Conservation (phyloP, 2,329 filamentous ascomycete species). For the Aspergillus sp. region DNA sequence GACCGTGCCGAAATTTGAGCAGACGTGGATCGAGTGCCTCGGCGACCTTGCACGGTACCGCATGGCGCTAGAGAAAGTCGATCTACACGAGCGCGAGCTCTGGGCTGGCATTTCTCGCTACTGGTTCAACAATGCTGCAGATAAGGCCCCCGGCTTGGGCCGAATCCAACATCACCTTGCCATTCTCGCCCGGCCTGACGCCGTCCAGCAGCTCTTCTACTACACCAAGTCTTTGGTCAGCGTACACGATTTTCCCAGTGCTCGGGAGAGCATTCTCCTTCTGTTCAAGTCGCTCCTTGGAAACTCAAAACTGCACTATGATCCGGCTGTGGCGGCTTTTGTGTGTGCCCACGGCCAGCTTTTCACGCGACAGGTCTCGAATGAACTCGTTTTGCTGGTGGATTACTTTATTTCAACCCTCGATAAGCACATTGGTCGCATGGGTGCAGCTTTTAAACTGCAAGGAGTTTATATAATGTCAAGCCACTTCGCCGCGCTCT, state of each 20-base stretch:
- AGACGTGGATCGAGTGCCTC: slow-evolving; percentile 89
- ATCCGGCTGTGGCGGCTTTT: slow-evolving; percentile 39
- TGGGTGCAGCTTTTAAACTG: slow-evolving; percentile 42
- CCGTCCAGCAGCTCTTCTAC: slow-evolving; percentile 50
- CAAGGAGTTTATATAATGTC: slow-evolving; percentile 47
- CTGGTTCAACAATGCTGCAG: slow-evolving; percentile 79
- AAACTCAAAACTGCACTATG: slow-evolving; percentile 23
- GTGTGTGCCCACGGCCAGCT: slow-evolving; percentile 46
- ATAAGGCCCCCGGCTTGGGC: slow-evolving; percentile 64
- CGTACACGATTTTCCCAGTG: slow-evolving; percentile 46
- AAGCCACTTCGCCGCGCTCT: slow-evolving; percentile 46
- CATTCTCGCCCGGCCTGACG: slow-evolving; percentile 50
- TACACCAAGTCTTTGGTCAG: slow-evolving; percentile 51
- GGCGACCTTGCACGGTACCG: slow-evolving; percentile 77
- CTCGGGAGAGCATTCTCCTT: slow-evolving; percentile 47
- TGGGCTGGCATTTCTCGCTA: slow-evolving; percentile 73
- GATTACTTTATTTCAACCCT: slow-evolving; percentile 37
- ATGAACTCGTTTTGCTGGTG: slow-evolving; percentile 30
- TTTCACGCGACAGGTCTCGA: slow-evolving; percentile 28
- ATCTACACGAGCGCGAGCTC: slow-evolving; percentile 62
- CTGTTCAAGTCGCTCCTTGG: slow-evolving; percentile 45
- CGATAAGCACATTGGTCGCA: slow-evolving; percentile 38
- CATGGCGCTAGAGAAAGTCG: slow-evolving; percentile 85
- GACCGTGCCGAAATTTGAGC: slow-evolving; percentile 69
- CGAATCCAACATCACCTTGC: slow-evolving; percentile 83